Evolutionary conservation across 1,284 basidiomycete species (phyloP).

Genomic region (Cerioporus squamosus): DNA sequence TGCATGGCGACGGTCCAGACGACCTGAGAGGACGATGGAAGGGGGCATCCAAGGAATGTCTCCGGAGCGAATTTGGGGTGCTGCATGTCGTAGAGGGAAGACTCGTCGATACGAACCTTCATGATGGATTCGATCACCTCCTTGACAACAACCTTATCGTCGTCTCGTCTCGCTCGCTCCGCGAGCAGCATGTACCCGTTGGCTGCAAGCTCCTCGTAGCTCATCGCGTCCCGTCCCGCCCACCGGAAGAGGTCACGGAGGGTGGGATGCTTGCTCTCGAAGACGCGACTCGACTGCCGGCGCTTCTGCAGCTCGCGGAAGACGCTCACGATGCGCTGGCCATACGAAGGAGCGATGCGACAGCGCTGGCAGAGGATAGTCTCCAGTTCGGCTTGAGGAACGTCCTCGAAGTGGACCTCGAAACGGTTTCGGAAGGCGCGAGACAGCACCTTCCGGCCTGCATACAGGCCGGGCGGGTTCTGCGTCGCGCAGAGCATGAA

Average conservation of each 20-base stretch:
- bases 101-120: conserved; percentile 85
- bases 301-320: conserved; percentile 95
- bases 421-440: conserved; percentile 99
- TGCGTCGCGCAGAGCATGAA: conserved; percentile 99
- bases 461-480: conserved; percentile 98
- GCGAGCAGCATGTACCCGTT: conserved; percentile 99
- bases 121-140: conserved; percentile 92
- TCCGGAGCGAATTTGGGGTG: conserved; percentile 47
- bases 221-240: conserved; percentile 89
- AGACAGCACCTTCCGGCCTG: conserved; percentile 93
- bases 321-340: conserved; percentile 88
- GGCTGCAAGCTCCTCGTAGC: conserved; percentile 92
- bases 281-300: conserved; percentile 89
- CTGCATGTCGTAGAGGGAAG: conserved; percentile 68
- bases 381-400: conserved; percentile 93
- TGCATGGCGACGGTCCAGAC: conserved; percentile 96
- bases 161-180: conserved; percentile 83
- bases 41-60: conserved; percentile 57
- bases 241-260: conserved; percentile 97
- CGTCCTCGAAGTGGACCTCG: conserved; percentile 98
- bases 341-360: conserved; percentile 91
- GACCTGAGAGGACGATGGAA: conserved; percentile 57
- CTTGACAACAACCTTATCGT: conserved; percentile 91
- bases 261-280: conserved; percentile 97
- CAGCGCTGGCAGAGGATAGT: conserved; percentile 91